phyloP scores from a whole-genome alignment of 2,329 filamentous ascomycete species.

The Aureobasidium sp. region DNA sequence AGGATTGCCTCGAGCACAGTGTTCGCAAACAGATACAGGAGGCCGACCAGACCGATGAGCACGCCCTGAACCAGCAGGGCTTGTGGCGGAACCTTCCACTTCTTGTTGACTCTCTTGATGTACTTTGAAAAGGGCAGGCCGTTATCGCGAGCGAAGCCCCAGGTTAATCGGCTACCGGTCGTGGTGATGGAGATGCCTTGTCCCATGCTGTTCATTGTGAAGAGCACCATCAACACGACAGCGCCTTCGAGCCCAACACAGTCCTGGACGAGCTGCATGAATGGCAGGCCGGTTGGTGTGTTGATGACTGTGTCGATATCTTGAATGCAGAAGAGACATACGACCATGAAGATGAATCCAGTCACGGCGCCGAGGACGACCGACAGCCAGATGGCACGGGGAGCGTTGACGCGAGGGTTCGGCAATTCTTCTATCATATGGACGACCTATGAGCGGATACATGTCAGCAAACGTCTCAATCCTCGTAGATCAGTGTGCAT shows the following conservation, averaged over 20 bases:
- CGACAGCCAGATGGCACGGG: constrained; percentile 44
- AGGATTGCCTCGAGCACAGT: constrained; percentile 36
- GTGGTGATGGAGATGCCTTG: constrained; percentile 46
- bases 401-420: constrained; percentile 41
- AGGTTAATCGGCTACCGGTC: constrained; percentile 21
- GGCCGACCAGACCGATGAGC: constrained; percentile 41
- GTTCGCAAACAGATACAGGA: constrained; percentile 35
- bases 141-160: constrained; percentile 22
- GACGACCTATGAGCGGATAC: constrained; percentile 31
- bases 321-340: constrained; percentile 46
- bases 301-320: constrained; percentile 38
- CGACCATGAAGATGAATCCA: constrained; percentile 49
- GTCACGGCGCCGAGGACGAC: constrained; percentile 36
- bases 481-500: neutral
- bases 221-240: constrained; percentile 40
- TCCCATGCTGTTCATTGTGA: constrained; percentile 48
- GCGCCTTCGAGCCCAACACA: constrained; percentile 40
- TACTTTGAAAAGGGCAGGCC: constrained; percentile 21
- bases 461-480: neutral
- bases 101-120: constrained; percentile 33
- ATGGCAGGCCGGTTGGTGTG: constrained; percentile 45
- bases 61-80: constrained; percentile 45
- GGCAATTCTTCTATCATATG: constrained; percentile 52
- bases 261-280: constrained; percentile 50
- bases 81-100: constrained; percentile 45